Evolutionary conservation across 345 rosid genomes (phyloP), one percentile per base, ranked within the genome.

Genomic region (Melastoma malabathricum): DNA sequence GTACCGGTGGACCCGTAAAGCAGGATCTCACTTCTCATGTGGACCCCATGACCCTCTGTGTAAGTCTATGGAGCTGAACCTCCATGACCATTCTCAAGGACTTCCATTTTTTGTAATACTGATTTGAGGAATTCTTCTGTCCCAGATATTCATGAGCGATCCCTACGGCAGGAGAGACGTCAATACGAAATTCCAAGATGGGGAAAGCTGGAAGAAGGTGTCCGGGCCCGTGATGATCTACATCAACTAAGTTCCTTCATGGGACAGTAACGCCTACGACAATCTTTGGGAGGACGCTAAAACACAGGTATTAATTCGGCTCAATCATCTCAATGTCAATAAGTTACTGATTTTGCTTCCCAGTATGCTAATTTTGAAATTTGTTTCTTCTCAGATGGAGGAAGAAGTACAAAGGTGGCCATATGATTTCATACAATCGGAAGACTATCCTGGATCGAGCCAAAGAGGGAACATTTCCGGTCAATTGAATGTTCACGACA

Each of bases 171-270:
- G 75, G 13, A 63, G 61, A 10, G 72, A 64, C 15, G 62, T 64
- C 20, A 0, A 63, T 46, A 65, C 72, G 45, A 65, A 66, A 17
- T 74, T 74, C 51, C 49, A 47, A 58, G 68, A 64, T 34, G 72
- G 66, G 41, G 79, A 70, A 60, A 52, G 54, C 13, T 74, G 79
- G 79, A 67, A 59, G 55, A 73, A 74, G 47, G 75, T 70, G 13
- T 63, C 70, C 4, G 72, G 75, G 23, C 72, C 78, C 6, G 20
- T 74, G 60, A 69, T 67, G 3, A 50, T 69, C n/a, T 74, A 67
- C 60, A 56, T 74, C 15, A 73, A 74, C 64, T 74, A 72, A 16
- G 67, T 66, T 22, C 25, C 68, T 16, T 6, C 38, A 9, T 31
- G 4, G 38, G 38, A 31, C 38, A 44, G 54, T 25, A 45, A 59